Evolutionary conservation across 2,329 filamentous ascomycete species (phyloP).

Genomic region (Davidsoniella virescens): DNA sequence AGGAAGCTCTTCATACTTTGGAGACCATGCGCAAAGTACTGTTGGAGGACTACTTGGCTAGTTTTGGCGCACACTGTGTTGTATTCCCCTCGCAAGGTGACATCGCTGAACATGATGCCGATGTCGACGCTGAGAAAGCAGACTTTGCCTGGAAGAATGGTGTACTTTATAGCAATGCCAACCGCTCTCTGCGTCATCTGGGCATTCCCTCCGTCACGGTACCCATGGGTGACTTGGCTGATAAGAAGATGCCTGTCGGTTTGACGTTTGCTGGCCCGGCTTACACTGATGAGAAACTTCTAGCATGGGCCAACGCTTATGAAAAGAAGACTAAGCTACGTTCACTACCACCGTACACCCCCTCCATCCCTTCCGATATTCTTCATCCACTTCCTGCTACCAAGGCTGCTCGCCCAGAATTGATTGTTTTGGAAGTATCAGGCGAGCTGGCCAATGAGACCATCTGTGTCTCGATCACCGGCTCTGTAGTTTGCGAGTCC

Average conservation of each 20-base stretch:
- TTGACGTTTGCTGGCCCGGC: conserved; percentile 35
- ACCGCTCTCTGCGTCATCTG: conserved; percentile 34
- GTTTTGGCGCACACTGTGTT: conserved; percentile 25
- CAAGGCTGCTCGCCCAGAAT: not conserved
- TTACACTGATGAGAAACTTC: conserved; percentile 25
- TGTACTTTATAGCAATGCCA: conserved; percentile 37
- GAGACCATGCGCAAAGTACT: conserved; percentile 32
- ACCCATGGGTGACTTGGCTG: conserved; percentile 32
- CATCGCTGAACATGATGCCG: conserved; percentile 31
- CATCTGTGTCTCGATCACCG: not conserved
- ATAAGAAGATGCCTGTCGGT: conserved; percentile 33
- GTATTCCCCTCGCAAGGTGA: conserved; percentile 35
- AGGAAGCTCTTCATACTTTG: conserved; percentile 26
- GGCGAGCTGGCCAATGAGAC: not conserved
- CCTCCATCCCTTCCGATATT: conserved; percentile 11
- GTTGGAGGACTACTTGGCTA: conserved; percentile 35
- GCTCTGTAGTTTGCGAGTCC: not conserved
- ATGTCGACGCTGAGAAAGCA: conserved; percentile 19
- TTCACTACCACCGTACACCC: conserved; percentile 11
- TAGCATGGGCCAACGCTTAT: conserved; percentile 17
- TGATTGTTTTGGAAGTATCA: not conserved
- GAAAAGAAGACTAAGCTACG: conserved; percentile 12
- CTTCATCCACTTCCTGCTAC: not conserved
- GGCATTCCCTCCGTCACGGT: conserved; percentile 38
- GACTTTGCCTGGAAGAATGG: conserved; percentile 22